These are phyloP conservation scores for Oenanthe javanica DNA, from an alignment of 140 eudicot genomes.

Conservation along the genomic window DNA sequence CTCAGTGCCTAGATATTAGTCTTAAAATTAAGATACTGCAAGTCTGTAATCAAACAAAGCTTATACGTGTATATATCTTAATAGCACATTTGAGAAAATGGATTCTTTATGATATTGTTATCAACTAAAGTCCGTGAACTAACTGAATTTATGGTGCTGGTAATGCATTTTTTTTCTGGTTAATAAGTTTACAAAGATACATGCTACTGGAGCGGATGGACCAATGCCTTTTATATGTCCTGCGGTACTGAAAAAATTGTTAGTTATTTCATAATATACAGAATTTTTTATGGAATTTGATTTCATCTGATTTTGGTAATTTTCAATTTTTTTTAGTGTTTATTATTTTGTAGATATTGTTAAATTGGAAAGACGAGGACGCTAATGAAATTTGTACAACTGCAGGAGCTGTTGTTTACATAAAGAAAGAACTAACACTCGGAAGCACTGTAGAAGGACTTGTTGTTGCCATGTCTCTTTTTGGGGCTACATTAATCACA, in stretches of 20 bases:
- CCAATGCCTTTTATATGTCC: background rate
- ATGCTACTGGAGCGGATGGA: background rate
- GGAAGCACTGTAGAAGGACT: conserved; percentile 87
- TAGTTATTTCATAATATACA: background rate
- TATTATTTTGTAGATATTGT: background rate
- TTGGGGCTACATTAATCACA: conserved; percentile 87
- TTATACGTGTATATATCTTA: too few relatives aligned
- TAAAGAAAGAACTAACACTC: conserved; percentile 74
- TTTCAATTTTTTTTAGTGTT: background rate
- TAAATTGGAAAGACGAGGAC: background rate
- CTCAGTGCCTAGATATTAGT: background rate
- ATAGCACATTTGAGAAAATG: background rate
- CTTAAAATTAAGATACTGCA: background rate
- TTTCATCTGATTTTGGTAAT: background rate
- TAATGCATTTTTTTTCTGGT: background rate
- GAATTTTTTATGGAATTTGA: background rate
- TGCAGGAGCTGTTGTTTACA: conserved; percentile 85
- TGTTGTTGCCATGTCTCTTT: conserved; percentile 81
- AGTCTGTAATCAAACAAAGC: background rate
- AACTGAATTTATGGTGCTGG: background rate
- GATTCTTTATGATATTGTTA: background rate
- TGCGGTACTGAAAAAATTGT: background rate
- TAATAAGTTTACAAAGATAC: background rate
- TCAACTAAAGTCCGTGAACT: background rate
- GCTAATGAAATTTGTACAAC: background rate